Conservation (phyloP, 805 yeast species). For the Hemisphaericaspora nanyangensis region DNA sequence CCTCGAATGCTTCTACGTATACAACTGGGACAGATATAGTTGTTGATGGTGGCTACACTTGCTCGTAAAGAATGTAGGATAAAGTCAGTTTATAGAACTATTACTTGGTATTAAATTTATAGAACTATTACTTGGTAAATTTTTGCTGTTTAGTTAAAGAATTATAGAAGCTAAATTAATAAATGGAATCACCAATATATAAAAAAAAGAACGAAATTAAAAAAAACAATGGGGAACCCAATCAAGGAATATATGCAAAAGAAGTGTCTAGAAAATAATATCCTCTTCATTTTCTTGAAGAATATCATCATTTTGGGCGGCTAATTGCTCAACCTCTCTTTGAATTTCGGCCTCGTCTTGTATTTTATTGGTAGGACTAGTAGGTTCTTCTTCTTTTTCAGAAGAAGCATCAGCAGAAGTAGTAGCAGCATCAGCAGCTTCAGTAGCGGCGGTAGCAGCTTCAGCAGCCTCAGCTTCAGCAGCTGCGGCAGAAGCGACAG, state of each 20-base stretch:
- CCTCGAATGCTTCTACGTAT: slow-evolving; percentile 41
- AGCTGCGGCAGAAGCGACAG: slow-evolving; percentile 9
- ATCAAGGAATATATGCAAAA: no score
- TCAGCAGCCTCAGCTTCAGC: slow-evolving; percentile 5
- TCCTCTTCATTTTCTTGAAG: slow-evolving; percentile 44
- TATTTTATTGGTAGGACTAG: slow-evolving; percentile 6
- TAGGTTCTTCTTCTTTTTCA: no score
- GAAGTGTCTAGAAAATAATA: slow-evolving; percentile 35
- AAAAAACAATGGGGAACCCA: no score
- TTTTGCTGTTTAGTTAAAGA: no score
- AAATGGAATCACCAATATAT: no score
- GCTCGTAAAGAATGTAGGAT: slow-evolving; percentile 14
- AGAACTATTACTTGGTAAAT: not conserved
- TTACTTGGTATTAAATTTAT: not conserved
- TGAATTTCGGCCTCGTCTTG: slow-evolving; percentile 20
- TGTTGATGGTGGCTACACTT: slow-evolving; percentile 47
- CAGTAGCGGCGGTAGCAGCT: slow-evolving; percentile 7
- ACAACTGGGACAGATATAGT: slow-evolving; percentile 43
- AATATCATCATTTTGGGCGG: slow-evolving; percentile 19
- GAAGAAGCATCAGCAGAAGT: slow-evolving; percentile 5
- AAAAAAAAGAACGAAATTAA: no score
- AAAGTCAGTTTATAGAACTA: not conserved
- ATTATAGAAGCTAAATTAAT: no score
- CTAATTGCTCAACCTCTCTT: slow-evolving; percentile 27
- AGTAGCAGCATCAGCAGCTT: not conserved